Evolutionary conservation across 1,139 yeast species (phyloP), one percentile per base, ranked within the genome.

Genomic region (Zygoascus hellenicus): DNA sequence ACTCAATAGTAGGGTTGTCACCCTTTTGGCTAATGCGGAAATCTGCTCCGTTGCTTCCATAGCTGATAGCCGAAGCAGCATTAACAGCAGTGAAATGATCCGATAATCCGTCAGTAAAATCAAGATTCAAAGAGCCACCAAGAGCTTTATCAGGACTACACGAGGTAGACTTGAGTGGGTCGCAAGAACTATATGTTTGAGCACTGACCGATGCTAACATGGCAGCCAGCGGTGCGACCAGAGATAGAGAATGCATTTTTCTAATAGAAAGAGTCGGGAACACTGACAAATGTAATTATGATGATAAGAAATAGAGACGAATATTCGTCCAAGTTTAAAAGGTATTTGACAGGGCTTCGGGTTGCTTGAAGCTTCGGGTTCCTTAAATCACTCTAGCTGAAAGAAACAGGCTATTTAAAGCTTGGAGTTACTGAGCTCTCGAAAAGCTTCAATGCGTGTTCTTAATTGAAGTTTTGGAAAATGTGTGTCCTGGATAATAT

Each of bases 1-100:
- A 85, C 55, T 74, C 74, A 47, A 88, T 65, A 2, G 90, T 76
- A 14, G 96, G 96, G 60, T 84, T 82, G 59, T 86, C 92, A 47
- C 73, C 81, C 54, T 81, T 70, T 57, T 81, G 70, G 2, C 74
- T 68, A 48, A 89, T 66, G 1, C 81, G 74, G 53, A 89, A 65
- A 28, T 71, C 62, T n/a, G 81, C 67, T 9, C 96, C 96, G 31
- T 74, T 72, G n/a, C 66, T 66, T 43, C 52, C 53, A 47, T 67
- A 68, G 19, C 59, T 38, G 43, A 68, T 55, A 10, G 34, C 48
- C 29, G 48, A 54, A 13, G 51, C 47, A 46, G 53, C 51, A 26
- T 40, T 31, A 29, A 52, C 46, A 19, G 56, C 57, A 2, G 50
- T 46, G 51, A 62, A 59, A 38, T 47, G 39, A 14, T 40, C 42